Conservation (phyloP, 371 early-diverging fungal genomes). For the Thermomucor indicae-seudaticae region DNA sequence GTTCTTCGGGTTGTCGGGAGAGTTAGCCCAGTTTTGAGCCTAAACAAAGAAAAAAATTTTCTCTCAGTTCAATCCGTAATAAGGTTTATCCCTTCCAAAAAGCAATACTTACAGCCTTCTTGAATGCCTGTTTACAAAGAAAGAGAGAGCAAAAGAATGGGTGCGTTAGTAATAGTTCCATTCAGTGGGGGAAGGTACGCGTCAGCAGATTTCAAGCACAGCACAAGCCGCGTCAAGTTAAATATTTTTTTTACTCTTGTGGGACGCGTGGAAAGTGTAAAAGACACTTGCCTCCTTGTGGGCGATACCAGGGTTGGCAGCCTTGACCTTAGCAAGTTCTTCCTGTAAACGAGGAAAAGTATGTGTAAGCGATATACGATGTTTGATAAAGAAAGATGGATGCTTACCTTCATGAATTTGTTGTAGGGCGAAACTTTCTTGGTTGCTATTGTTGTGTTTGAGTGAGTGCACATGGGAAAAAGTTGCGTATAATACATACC, state of each 20-base stretch:
- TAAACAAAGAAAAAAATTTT: slow-evolving; percentile 12
- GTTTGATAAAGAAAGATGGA: neutral
- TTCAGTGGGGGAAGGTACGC: neutral
- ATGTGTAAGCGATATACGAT: neutral
- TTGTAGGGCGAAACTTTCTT: slow-evolving; percentile 55
- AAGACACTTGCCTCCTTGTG: slow-evolving; percentile 55
- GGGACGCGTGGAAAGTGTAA: slow-evolving; percentile 1
- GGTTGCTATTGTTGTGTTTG: slow-evolving; percentile 2
- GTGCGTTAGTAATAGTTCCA: too few relatives aligned
- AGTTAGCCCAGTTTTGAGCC: slow-evolving; percentile 37
- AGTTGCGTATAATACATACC: slow-evolving; percentile 9
- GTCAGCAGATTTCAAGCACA: slow-evolving; percentile 2
- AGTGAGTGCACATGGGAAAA: slow-evolving; percentile 1
- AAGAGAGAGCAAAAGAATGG: slow-evolving; percentile 6
- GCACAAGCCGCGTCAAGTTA: slow-evolving; percentile 1
- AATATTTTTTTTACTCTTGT: neutral
- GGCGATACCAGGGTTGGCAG: slow-evolving; percentile 46
- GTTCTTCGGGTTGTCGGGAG: slow-evolving; percentile 47
- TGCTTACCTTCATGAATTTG: slow-evolving; percentile 61
- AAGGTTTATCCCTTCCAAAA: slow-evolving; percentile 6
- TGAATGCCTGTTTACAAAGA: slow-evolving; percentile 37
- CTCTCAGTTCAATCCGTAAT: neutral
- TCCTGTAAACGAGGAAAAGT: slow-evolving; percentile 20
- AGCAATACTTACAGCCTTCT: slow-evolving; percentile 34
- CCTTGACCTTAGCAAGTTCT: slow-evolving; percentile 64